phyloP scores from a whole-genome alignment of 2,329 filamentous ascomycete species.

The Phyllosticta citribraziliensis region DNA sequence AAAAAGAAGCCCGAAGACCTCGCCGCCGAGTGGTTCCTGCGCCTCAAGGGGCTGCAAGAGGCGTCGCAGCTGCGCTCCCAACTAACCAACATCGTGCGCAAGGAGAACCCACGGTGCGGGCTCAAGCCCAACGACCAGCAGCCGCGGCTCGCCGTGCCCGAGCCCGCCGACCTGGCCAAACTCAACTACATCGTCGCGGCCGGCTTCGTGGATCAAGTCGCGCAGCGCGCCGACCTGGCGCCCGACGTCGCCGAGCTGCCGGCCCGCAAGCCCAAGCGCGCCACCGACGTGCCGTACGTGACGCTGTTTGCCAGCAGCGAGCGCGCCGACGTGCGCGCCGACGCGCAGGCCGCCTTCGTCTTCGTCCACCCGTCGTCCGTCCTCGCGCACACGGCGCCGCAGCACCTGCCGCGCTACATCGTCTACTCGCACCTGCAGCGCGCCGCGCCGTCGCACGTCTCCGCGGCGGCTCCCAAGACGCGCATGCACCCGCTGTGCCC shows the following conservation, averaged over 20 bases:
- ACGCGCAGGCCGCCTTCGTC: slow-evolving; percentile 54
- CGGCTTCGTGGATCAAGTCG: slow-evolving; percentile 89
- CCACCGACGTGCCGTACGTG: slow-evolving; percentile 85
- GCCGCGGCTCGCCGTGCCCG: slow-evolving; percentile 45
- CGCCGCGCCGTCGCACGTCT: slow-evolving; percentile 38
- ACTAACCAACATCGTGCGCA: slow-evolving; percentile 68
- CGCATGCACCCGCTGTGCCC: slow-evolving; percentile 83
- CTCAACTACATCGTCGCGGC: slow-evolving; percentile 87
- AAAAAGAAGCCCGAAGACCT: slow-evolving; percentile 50
- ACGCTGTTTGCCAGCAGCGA: slow-evolving; percentile 64
- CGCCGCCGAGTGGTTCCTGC: slow-evolving; percentile 76
- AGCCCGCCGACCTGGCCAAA: slow-evolving; percentile 38
- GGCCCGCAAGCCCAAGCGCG: slow-evolving; percentile 61
- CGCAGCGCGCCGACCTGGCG: slow-evolving; percentile 80
- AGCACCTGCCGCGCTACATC: slow-evolving; percentile 77
- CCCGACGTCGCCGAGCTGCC: slow-evolving; percentile 44
- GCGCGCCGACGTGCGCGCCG: slow-evolving; percentile 23
- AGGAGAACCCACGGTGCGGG: slow-evolving; percentile 52
- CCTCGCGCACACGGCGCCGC: slow-evolving; percentile 54
- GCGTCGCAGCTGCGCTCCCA: slow-evolving; percentile 73
- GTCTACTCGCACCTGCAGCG: slow-evolving; percentile 81
- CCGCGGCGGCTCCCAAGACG: slow-evolving; percentile 47
- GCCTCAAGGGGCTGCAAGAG: slow-evolving; percentile 79
- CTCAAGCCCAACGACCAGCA: slow-evolving; percentile 26
- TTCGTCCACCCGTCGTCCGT: slow-evolving; percentile 83